These are phyloP conservation scores for Nitzschia putrida DNA, from an alignment of 108 stramenopile genomes.

Conservation along the genomic window DNA sequence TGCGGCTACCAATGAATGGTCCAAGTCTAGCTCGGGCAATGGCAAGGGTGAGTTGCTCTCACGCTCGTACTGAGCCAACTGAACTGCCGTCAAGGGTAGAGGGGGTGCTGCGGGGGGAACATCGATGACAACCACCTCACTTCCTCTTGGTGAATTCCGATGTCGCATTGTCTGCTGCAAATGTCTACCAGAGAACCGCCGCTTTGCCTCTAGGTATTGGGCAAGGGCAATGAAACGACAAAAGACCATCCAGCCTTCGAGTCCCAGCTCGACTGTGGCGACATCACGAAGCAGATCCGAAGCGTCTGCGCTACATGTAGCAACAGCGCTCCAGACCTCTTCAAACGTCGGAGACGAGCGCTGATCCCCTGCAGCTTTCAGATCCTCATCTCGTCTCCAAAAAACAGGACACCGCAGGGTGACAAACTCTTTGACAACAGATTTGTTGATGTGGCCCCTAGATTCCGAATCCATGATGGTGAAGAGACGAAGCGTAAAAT, in stretches of 20 bases:
- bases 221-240: constrained; percentile 84
- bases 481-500: constrained; percentile 70
- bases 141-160: constrained; percentile 60
- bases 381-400: constrained; percentile 75
- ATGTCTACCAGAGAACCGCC: constrained; percentile 80
- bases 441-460: constrained; percentile 59
- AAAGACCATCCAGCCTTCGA: constrained; percentile 87
- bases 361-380: constrained; percentile 24
- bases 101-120: constrained; percentile 81
- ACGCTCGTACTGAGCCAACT: constrained; percentile 50
- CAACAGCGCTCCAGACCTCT: constrained; percentile 76
- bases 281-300: constrained; percentile 13
- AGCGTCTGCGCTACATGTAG: constrained; percentile 44
- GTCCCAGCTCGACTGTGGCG: constrained; percentile 45
- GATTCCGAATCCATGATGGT: constrained; percentile 79
- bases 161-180: constrained; percentile 87
- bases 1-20: constrained; percentile 65
- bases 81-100: constrained; percentile 36
- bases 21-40: constrained; percentile 79
- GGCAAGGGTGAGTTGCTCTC: constrained; percentile 63
- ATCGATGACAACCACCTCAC: constrained; percentile 79
- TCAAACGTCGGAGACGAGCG: constrained; percentile 65
- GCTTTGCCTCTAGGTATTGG: constrained; percentile 79
- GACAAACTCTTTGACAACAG: constrained; percentile 72
- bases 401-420: constrained; percentile 78